These are phyloP conservation scores for Fomitiporia mediterranea DNA, from an alignment of 1,284 basidiomycete species.

Conservation along the genomic window DNA sequence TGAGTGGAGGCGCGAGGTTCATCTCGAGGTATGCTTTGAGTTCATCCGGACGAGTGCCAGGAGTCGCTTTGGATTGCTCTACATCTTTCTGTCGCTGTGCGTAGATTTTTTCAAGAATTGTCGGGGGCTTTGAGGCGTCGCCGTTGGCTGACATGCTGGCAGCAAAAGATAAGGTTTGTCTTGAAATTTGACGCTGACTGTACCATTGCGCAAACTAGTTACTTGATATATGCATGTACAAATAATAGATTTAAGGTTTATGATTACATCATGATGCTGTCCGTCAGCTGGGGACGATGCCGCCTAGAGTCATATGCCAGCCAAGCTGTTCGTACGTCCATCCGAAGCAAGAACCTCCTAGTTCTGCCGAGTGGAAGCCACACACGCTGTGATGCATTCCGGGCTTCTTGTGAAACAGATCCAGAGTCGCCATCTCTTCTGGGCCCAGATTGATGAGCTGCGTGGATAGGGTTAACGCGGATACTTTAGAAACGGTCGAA, in stretches of 20 bases:
- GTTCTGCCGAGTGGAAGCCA: constrained; percentile 33
- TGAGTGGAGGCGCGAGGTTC: constrained; percentile 76
- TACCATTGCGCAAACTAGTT: too few relatives aligned
- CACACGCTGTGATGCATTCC: constrained; percentile 44
- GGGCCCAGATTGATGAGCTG: constrained; percentile 26
- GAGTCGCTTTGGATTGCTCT: constrained; percentile 43
- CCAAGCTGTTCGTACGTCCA: constrained; percentile 49
- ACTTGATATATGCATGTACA: too few relatives aligned
- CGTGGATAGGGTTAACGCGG: constrained; percentile 27
- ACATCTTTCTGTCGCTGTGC: constrained; percentile 56
- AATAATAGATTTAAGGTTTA: too few relatives aligned
- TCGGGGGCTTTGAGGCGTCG: constrained; percentile 48
- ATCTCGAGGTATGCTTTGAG: constrained; percentile 58
- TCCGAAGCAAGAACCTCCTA: constrained; percentile 42
- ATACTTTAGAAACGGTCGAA: neutral
- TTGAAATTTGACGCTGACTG: neutral
- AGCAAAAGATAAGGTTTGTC: neutral
- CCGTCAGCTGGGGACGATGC: neutral
- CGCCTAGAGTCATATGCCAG: constrained; percentile 35
- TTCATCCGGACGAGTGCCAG: constrained; percentile 39
- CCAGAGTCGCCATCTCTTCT: constrained; percentile 27
- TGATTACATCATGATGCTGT: neutral
- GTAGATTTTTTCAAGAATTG: constrained; percentile 74
- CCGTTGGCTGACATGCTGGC: neutral
- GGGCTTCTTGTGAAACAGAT: constrained; percentile 38